Base-by-base conservation (phyloP, 1,139 yeast species). In the Saccharomyces uvarum region DNA sequence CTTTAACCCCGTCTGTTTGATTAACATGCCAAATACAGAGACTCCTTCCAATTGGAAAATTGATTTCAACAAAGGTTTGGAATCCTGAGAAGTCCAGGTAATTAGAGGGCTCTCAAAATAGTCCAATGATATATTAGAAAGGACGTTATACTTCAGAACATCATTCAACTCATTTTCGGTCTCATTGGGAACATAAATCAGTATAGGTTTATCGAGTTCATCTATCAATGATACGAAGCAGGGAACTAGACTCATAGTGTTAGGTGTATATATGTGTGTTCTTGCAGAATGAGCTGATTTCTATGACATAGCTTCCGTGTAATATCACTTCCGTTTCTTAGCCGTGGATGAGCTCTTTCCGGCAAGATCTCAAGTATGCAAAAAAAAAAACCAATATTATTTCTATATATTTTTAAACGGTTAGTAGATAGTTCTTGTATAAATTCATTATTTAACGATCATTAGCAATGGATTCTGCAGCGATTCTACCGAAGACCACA, bases 401-500 rank as follows among this genome's bases (percentile, higher is more conserved):
- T 19, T 11, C 32, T 29, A 32, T 32, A 21, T 13, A 21, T 19
- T 6, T 14, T 28, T 8, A 48, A 21, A 48, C 11, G 29, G n/a
- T 38, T 33, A 9, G 47, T 11, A 9, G 6, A 14, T 26, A 13
- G 14, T 26, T 13, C 51, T 9, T 21, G 14, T 19, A 27, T 26
- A n/a, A 27, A 27, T 41, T 41, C 26, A 13, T 49, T 46, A 41
- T 16, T 38, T 26, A 14, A n/a, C 24, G 21, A 16, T 27, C 16
- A 7, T 49, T 46, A 27, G 52, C 61, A 48, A 69, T 67, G 11
- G 62, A 59, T 31, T 65, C 55, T n/a, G 73, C 76, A 28, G 74
- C 75, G 27, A 71, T 68, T 61, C 86, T 75, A 3, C 95, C 95
- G 70, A 80, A 87, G 1, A 86, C 90, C n/a, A 85, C 91, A 74